A percentile compares a stretch with the other conserved stretches of the same genome.
Evolutionary conservation across 2,329 filamentous ascomycete species (phyloP).

Genomic region (Aspergillus sclerotialis): DNA sequence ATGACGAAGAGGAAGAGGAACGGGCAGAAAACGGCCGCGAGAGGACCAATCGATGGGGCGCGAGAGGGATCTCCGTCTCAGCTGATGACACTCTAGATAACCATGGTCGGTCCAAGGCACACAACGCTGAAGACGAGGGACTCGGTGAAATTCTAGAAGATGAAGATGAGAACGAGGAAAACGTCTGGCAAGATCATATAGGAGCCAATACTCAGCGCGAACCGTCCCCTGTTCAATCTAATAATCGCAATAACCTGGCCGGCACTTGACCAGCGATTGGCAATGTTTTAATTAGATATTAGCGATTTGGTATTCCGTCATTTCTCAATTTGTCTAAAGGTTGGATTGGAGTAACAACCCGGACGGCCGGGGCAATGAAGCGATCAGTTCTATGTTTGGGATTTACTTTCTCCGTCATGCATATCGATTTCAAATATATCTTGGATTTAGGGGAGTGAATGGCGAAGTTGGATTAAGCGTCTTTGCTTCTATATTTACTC

Average conservation of each 20-base stretch:
- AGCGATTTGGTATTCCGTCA: too few relatives aligned
- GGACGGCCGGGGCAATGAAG: slow-evolving; percentile 2
- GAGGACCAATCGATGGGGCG: slow-evolving; percentile 48
- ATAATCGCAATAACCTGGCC: neutral
- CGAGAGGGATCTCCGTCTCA: slow-evolving; percentile 52
- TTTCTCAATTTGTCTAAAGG: neutral
- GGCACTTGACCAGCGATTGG: too few relatives aligned
- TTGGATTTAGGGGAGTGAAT: too few relatives aligned
- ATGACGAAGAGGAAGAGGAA: slow-evolving; percentile 22
- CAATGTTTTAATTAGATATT: too few relatives aligned
- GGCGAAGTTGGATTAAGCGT: too few relatives aligned
- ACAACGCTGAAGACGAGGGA: slow-evolving; percentile 6
- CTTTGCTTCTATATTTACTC: too few relatives aligned
- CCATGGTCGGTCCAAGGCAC: slow-evolving; percentile 9
- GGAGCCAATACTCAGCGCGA: neutral
- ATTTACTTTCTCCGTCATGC: too few relatives aligned
- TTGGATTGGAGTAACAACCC: slow-evolving; percentile 4
- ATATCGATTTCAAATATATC: too few relatives aligned
- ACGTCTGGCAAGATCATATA: neutral
- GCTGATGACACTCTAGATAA: slow-evolving; percentile 47
- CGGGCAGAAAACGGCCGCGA: slow-evolving; percentile 15
- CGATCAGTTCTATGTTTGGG: too few relatives aligned
- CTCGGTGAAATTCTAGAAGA: slow-evolving; percentile 16
- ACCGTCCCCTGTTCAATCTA: neutral
- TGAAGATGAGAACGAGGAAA: slow-evolving; percentile 12